Base-by-base conservation (phyloP, 2,329 filamentous ascomycete genomes). In the Xylaria sp. region DNA sequence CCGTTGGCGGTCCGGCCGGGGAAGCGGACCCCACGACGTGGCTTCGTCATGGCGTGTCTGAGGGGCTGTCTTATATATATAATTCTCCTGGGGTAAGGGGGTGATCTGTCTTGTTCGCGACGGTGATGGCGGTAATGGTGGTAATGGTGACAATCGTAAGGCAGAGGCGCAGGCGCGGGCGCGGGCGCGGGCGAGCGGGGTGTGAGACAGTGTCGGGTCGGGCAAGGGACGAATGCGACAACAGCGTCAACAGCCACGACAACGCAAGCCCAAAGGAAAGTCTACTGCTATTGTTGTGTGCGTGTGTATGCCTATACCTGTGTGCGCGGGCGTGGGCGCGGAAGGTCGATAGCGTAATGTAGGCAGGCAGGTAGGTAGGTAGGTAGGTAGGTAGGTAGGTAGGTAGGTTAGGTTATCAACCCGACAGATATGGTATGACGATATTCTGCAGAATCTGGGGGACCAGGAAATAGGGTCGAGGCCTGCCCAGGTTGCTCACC, bases 21-120 rank as follows among this genome's bases (percentile, higher is more conserved):
- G 78, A 87, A 88, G 71, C 84, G 83, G 68, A 87, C 86, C 75
- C 85, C 86, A 77, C 85, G 83, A 70, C 82, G 81, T 65, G 80
- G 76, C 71, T 78, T 78, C 58, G 77, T 74, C 77, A 79, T 79
- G 70, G 62, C 65, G 70, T 60, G 70, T 60, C 55, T 13, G n/a
- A 13, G 23, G 36, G 23, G 41, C 28, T 32, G 50, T 53, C 46
- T 50, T 50, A n/a, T n/a, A n/a, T n/a, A n/a, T n/a, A n/a, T 50
- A 10, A 8, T 18, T 28, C 5, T 48, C 15, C 20, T 28, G 7
- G 3, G n/a, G n/a, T n/a, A n/a, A 23, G 4, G 46, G 46, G 46
- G 23, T 15, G 28, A 25, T 4, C 6, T 34, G 50, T 53, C 30
- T 34, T 20, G 28, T 10, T 53, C 18, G 6, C 25, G 48, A 32